These are phyloP conservation scores for Kickxella alabastrina DNA, from an alignment of 192 early-diverging fungal species.

Conservation along the genomic window DNA sequence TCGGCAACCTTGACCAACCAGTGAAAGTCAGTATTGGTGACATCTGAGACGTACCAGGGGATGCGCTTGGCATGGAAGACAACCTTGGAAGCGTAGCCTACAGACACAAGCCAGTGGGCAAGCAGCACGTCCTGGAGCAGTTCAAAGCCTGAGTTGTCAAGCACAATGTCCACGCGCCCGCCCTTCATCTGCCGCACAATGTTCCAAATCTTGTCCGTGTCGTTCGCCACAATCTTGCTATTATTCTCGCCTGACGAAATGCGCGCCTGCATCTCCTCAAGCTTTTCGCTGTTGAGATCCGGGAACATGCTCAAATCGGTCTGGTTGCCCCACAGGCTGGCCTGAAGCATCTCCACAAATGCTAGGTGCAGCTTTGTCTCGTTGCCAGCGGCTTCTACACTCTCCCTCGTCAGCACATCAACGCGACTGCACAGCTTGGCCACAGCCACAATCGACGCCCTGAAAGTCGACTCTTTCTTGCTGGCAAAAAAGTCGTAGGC, in stretches of 20 bases:
- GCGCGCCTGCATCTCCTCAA: constrained; percentile 65
- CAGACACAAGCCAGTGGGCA: constrained; percentile 76
- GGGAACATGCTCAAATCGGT: constrained; percentile 78
- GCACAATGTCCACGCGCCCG: constrained; percentile 74
- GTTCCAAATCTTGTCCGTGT: constrained; percentile 63
- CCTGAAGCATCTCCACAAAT: constrained; percentile 68
- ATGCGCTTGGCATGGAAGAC: constrained; percentile 83
- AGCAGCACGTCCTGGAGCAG: constrained; percentile 82
- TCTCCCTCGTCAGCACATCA: constrained; percentile 25
- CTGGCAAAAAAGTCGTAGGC: constrained; percentile 69
- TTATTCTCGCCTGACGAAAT: constrained; percentile 45
- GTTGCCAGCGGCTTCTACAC: constrained; percentile 8
- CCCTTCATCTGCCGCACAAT: constrained; percentile 52
- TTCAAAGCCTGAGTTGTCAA: constrained; percentile 95
- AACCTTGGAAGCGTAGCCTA: constrained; percentile 60
- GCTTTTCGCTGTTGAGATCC: constrained; percentile 61
- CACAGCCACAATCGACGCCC: constrained; percentile 60
- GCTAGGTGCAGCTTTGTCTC: constrained; percentile 37
- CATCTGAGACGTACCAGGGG: constrained; percentile 98
- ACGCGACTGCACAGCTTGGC: constrained; percentile 63
- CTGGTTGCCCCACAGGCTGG: constrained; percentile 89
- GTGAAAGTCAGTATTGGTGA: constrained; percentile 76
- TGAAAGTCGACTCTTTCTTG: constrained; percentile 68
- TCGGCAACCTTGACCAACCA: constrained; percentile 51
- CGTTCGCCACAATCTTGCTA: constrained; percentile 66